These are phyloP conservation scores for Euphorbia peplus DNA, from an alignment of 345 rosid species.

Conservation along the genomic window DNA sequence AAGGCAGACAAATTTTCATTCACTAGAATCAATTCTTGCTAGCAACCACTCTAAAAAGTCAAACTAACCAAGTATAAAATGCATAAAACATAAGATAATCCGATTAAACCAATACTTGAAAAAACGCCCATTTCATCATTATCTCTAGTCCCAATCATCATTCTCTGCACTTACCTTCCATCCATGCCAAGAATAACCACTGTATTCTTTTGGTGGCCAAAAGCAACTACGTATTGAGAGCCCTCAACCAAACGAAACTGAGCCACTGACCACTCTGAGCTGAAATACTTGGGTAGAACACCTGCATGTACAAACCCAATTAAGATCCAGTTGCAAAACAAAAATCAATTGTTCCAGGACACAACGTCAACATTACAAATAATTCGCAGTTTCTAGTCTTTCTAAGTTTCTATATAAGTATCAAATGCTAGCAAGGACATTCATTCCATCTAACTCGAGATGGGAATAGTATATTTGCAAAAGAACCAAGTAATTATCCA, in stretches of 20 bases:
- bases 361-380: not conserved
- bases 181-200: conserved; percentile 88
- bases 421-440: not conserved
- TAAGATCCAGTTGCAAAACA: not conserved
- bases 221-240: conserved; percentile 76
- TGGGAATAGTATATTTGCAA: not conserved
- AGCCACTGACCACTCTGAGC: conserved; percentile 98
- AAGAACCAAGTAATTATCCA: not conserved
- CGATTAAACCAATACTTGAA: not conserved
- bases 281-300: conserved; percentile 90
- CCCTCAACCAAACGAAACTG: conserved; percentile 87
- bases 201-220: conserved; percentile 88
- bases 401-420: not conserved
- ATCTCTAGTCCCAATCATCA: not conserved
- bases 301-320: conserved; percentile 39
- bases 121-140: not conserved
- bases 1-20: not conserved
- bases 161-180: conserved; percentile 60
- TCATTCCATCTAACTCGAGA: not conserved
- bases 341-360: not conserved
- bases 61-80: not conserved
- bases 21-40: not conserved
- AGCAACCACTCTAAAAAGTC: not conserved
- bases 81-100: not conserved
- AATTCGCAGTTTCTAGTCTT: not conserved